A percentile compares a stretch with the other conserved stretches of the same genome.
phyloP scores from a whole-genome alignment of 257 asterid species.

The Solanum stenotomum region DNA sequence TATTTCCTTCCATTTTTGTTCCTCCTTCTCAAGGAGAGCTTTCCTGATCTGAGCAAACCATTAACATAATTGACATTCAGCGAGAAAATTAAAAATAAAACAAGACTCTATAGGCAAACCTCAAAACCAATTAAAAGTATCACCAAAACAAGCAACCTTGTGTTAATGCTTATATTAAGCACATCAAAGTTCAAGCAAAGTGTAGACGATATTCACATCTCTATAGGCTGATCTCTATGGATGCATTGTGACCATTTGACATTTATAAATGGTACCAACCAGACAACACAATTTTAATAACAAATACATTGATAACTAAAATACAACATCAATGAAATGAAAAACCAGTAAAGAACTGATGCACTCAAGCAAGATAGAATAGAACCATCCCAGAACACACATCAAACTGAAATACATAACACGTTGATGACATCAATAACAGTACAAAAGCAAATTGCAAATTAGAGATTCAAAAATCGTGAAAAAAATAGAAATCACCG shows the following conservation, averaged over 20 bases:
- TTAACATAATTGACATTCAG: neutral
- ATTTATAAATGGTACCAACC: neutral
- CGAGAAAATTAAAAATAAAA: conserved; percentile 8
- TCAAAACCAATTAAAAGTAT: neutral
- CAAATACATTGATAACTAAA: neutral
- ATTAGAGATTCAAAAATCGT: neutral
- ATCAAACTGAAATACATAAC: neutral
- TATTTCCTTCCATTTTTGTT: conserved; percentile 96
- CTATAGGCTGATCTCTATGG: neutral
- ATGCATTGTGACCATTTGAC: neutral
- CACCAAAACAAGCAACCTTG: neutral
- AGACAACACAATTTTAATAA: neutral
- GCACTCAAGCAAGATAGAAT: neutral
- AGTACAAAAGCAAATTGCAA: neutral
- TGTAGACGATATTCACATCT: neutral
- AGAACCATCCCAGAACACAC: neutral
- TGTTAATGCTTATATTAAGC: neutral
- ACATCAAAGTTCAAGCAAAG: neutral
- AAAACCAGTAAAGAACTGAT: neutral
- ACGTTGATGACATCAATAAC: neutral
- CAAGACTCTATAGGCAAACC: neutral
- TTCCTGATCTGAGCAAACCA: conserved; percentile 68
- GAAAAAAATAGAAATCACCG: neutral
- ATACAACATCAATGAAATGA: neutral
- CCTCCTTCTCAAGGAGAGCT: conserved; percentile 92